Percentiles rank a stretch among this genome's conserved stretches.
phyloP scores from a whole-genome alignment of 805 yeast genomes.

The Ogataea neopini region DNA sequence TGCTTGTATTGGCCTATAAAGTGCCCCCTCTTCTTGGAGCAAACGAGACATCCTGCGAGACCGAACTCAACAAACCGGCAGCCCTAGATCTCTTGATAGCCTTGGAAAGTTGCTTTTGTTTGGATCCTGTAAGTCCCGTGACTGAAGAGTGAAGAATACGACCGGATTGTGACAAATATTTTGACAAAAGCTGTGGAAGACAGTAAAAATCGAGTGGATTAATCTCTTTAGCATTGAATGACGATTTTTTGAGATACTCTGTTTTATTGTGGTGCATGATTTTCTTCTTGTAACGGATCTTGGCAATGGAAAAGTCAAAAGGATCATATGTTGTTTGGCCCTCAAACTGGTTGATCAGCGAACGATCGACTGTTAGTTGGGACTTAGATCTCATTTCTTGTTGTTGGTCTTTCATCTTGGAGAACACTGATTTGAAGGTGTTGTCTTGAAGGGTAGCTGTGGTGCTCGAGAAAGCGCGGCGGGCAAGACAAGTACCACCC shows the following conservation, averaged over 20 bases:
- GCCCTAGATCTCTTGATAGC: slow-evolving; percentile 82
- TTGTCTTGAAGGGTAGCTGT: slow-evolving; percentile 11
- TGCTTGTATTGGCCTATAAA: slow-evolving; percentile 14
- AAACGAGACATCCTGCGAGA: slow-evolving; percentile 60
- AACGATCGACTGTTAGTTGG: slow-evolving; percentile 32
- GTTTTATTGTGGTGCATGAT: slow-evolving; percentile 13
- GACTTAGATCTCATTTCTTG: slow-evolving; percentile 23
- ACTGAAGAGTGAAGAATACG: slow-evolving; percentile 71
- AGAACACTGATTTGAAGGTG: slow-evolving; percentile 23
- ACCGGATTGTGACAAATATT: slow-evolving; percentile 70
- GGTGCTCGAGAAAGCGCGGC: slow-evolving; percentile 12
- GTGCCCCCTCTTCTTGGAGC: slow-evolving; percentile 34
- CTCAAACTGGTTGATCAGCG: slow-evolving; percentile 48
- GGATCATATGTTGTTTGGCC: slow-evolving; percentile 70
- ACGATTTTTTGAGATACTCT: slow-evolving; percentile 31
- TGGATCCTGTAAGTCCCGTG: slow-evolving; percentile 63
- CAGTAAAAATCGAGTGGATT: slow-evolving; percentile 72
- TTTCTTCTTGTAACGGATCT: slow-evolving; percentile 51
- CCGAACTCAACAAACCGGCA: slow-evolving; percentile 74
- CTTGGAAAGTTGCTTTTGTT: slow-evolving; percentile 70
- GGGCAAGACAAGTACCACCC: too few species aligned
- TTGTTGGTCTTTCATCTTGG: slow-evolving; percentile 23
- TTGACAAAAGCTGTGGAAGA: slow-evolving; percentile 67
- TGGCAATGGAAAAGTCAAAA: slow-evolving; percentile 70
- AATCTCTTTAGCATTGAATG: slow-evolving; percentile 44